Evolutionary conservation across 495 filamentous ascomycete genomes (phyloP).

Genomic region (Trypethelium eluteriae): DNA sequence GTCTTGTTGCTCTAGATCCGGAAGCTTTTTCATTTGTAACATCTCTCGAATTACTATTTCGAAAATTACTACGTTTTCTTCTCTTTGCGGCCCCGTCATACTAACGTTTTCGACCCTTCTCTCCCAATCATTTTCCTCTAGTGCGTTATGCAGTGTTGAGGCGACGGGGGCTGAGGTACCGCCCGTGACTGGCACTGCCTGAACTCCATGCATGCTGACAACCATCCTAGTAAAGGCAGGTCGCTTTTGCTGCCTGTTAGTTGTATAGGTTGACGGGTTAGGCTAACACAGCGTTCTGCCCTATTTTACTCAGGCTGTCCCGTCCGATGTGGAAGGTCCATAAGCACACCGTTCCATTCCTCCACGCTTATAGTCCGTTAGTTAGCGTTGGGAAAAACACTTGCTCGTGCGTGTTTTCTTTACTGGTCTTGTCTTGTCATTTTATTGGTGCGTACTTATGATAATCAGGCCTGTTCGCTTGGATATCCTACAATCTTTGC

Average conservation of each 20-base stretch:
- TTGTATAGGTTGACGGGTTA: not conserved
- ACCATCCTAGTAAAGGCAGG: not conserved
- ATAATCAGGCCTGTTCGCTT: not conserved
- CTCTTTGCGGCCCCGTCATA: not conserved
- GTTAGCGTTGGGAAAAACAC: too few relatives aligned
- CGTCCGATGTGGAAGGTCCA: not conserved
- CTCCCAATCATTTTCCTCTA: not conserved
- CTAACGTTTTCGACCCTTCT: not conserved
- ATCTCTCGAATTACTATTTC: not conserved
- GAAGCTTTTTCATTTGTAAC: not conserved
- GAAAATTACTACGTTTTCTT: too few relatives aligned
- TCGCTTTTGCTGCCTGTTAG: slow-evolving; percentile 3
- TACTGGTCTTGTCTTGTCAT: not conserved
- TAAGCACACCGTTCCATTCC: not conserved
- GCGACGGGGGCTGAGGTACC: slow-evolving; percentile 8
- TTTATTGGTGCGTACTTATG: too few relatives aligned
- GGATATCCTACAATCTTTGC: not conserved
- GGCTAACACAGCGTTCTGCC: not conserved
- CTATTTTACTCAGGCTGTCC: not conserved
- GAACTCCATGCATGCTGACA: slow-evolving; percentile 1
- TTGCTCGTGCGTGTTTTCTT: too few relatives aligned
- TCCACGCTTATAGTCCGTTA: too few relatives aligned
- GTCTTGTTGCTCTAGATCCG: not conserved
- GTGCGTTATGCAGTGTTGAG: not conserved
- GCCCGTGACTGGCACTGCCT: slow-evolving; percentile 4